Evolutionary conservation across 352 stramenopile genomes (phyloP), one percentile per base, ranked within the genome.

Genomic region (Globisporangium paroecandrum): DNA sequence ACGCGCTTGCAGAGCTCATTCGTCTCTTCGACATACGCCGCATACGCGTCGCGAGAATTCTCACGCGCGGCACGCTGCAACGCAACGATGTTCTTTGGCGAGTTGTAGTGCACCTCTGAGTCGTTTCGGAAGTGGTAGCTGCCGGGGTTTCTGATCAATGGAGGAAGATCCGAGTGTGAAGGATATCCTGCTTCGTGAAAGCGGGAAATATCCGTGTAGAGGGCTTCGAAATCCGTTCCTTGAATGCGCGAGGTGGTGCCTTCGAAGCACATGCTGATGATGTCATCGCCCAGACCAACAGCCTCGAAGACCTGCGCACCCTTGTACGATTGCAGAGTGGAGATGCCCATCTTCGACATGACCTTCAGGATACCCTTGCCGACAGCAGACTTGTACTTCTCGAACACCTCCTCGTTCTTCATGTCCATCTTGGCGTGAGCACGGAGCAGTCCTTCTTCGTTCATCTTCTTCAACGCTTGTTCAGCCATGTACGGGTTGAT

Each of bases 271-370:
- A 90, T 80, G 64, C 86, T 85, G 66, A 99, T 96, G 29, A 98
- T 93, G 36, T 98, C 93, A 43, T 95, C 83, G 6, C 90, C 89
- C 41, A 99, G 77, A 71, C 96, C 96, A 54, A 99, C 89, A 43
- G 94, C 94, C 70, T 99, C 96, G 75, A 99, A 99, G 63, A 98
- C 98, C 71, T 99, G 96, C 15, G 96, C 96, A 56, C 96, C 96
- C 68, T 97, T 94, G 78, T 99, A 99, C 32, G 90, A 98, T 62
- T 96, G 91, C 25, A 99, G 79, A 7, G 97, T 90, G 3, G 90
- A 98, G 72, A 99, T 99, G 65, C 96, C 96, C 91, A 99, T 99
- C 82, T 99, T 99, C 4, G 88, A 98, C 79, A 91, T 91, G 25
- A 91, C 83, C 66, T 91, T 91, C 8, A 91, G 58, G 22, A 91